Conservation (phyloP, 1,139 yeast species). For the Nakaseomyces sp. region DNA sequence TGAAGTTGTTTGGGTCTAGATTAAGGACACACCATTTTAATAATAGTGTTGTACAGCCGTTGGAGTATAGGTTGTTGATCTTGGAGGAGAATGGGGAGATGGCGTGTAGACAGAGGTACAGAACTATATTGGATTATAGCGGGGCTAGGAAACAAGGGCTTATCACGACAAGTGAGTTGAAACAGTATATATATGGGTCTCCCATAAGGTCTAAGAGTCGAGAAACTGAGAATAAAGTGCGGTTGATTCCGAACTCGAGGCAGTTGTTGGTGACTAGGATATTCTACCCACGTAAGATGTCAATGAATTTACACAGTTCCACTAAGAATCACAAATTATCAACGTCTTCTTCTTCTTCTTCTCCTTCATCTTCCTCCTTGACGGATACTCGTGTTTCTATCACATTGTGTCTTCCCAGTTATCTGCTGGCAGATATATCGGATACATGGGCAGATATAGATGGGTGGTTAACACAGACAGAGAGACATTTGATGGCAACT, state of each 20-base stretch:
- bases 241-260: slow-evolving; percentile 27
- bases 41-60: not conserved
- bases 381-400: slow-evolving; percentile 23
- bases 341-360: no score
- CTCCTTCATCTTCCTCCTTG: no score
- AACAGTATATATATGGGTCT: slow-evolving; percentile 31
- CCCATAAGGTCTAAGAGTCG: slow-evolving; percentile 25
- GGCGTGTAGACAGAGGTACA: slow-evolving; percentile 31
- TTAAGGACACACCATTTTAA: not conserved
- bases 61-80: slow-evolving; percentile 14
- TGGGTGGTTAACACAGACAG: slow-evolving; percentile 24
- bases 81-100: slow-evolving; percentile 34
- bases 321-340: no score
- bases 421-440: slow-evolving; percentile 20
- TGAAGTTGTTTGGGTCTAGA: slow-evolving; percentile 4
- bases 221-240: slow-evolving; percentile 22
- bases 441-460: slow-evolving; percentile 26
- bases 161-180: slow-evolving; percentile 20
- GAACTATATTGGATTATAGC: slow-evolving; percentile 29
- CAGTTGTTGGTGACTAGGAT: slow-evolving; percentile 26
- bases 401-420: slow-evolving; percentile 27
- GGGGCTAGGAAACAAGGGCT: slow-evolving; percentile 9
- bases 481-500: slow-evolving; percentile 14
- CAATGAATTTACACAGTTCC: no score
- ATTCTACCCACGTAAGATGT: slow-evolving; percentile 17